A percentile compares a stretch with the other conserved stretches of the same genome.
Conservation (phyloP, 176 grass and related monocot species). For the Panicum miliaceum region DNA sequence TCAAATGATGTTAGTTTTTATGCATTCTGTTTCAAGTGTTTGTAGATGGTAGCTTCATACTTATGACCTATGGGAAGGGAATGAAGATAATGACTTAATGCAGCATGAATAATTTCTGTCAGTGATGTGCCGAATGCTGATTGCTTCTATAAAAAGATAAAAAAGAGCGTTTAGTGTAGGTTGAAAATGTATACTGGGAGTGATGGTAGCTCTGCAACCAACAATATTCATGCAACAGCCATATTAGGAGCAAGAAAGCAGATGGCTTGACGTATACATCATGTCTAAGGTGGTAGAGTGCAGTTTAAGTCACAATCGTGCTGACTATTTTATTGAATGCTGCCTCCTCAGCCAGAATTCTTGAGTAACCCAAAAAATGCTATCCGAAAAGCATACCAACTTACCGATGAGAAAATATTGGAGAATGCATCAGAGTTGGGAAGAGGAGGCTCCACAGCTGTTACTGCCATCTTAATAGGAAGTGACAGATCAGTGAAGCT, state of each 20-base stretch:
- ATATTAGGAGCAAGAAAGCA: constrained; percentile 21
- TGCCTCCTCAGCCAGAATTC: constrained; percentile 79
- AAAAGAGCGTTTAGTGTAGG: neutral
- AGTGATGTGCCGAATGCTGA: neutral
- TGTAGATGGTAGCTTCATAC: constrained; percentile 19
- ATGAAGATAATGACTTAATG: neutral
- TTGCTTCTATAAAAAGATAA: neutral
- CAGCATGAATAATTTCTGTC: neutral
- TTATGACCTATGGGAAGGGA: neutral
- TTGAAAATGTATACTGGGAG: constrained; percentile 19
- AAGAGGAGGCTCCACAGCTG: constrained; percentile 93
- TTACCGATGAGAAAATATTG: constrained; percentile 86
- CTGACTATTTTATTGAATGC: constrained; percentile 42
- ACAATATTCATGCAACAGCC: neutral
- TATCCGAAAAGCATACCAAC: constrained; percentile 81
- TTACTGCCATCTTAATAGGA: constrained; percentile 88
- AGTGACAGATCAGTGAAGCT: constrained; percentile 61
- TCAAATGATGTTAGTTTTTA: constrained; percentile 19
- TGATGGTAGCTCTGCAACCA: neutral
- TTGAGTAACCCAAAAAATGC: constrained; percentile 69
- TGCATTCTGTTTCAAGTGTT: constrained; percentile 22
- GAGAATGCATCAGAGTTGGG: constrained; percentile 79
- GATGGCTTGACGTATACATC: neutral
- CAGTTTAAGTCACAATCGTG: constrained; percentile 22
- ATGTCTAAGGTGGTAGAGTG: neutral